Evolutionary conservation across 2,329 filamentous ascomycete species (phyloP), one percentile per base, ranked within the genome.

Genomic region (Botrytis hyacinthi): DNA sequence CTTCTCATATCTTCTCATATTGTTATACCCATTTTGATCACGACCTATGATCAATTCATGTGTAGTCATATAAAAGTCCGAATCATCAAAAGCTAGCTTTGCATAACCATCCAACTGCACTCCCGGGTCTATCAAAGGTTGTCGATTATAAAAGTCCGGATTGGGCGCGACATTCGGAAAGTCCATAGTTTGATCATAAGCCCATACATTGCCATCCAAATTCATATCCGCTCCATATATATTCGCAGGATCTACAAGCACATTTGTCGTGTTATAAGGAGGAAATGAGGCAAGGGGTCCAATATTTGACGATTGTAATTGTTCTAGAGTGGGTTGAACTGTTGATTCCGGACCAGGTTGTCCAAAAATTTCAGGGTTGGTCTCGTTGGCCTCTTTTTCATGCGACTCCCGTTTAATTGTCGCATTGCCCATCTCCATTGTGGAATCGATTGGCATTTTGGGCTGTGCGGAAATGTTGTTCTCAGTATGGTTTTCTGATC

Each of bases 61-160:
- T 1, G 91, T 93, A 70, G 90, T 93, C 89, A 95, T 92, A 82
- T 93, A 92, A 81, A 93, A 94, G 73, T 90, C 87, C 79, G 92
- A 91, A 83, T 95, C 92, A 77, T 88, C 86, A 80, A 95, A 94
- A 78, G 90, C 88, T 75, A 95, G 82, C 77, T 86, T 87, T 48
- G 86, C 87, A 78, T 85, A 88, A 20, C 70, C 62, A 68, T 68
- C 65, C 35, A 72, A n/a, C 16, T 59, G 46, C 46, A 70, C 51
- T 12, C 70, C 60, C 16, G 51, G 18, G 20, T 57, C 62, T 48
- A 14, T 40, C n/a, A n/a, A 57, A 32, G 40, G 57, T 71, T 57
- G 59, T 9, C 22, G 35, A 42, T 37, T 37, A 51, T 59, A 18
- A 14, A 57, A 57, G 14, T 57, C 51, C 14, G 51, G 51, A 18